phyloP scores from a whole-genome alignment of 495 filamentous ascomycete species.

The Aspergillus taichungensis region DNA sequence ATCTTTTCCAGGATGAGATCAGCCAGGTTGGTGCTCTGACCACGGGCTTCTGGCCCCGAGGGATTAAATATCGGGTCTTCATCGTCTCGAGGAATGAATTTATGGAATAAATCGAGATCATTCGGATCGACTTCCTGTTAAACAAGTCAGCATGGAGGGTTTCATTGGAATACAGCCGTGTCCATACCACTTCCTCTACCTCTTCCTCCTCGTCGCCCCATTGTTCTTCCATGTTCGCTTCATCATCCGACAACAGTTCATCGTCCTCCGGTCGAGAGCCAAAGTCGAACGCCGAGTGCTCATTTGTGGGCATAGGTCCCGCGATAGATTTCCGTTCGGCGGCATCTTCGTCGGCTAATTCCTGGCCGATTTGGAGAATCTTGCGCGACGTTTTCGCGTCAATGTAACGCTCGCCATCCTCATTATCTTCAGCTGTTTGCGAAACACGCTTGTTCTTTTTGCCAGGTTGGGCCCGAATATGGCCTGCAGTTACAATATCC shows the following conservation, averaged over 20 bases:
- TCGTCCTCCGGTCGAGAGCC: slow-evolving; percentile 49
- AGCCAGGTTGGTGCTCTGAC: slow-evolving; percentile 68
- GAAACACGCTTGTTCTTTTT: slow-evolving; percentile 48
- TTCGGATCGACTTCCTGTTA: slow-evolving; percentile 72
- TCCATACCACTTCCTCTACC: slow-evolving; percentile 57
- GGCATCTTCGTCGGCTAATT: slow-evolving; percentile 68
- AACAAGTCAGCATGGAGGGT: slow-evolving; percentile 7
- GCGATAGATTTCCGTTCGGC: slow-evolving; percentile 34
- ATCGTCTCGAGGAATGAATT: slow-evolving; percentile 61
- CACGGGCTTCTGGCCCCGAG: slow-evolving; percentile 32
- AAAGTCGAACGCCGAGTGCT: slow-evolving; percentile 58
- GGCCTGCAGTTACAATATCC: slow-evolving; percentile 58
- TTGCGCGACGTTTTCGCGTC: slow-evolving; percentile 80
- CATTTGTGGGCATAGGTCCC: slow-evolving; percentile 17
- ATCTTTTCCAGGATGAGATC: slow-evolving; percentile 92
- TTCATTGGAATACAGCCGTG: not conserved
- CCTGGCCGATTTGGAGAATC: slow-evolving; percentile 79
- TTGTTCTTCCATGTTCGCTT: slow-evolving; percentile 47
- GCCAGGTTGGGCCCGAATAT: slow-evolving; percentile 45
- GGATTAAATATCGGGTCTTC: slow-evolving; percentile 44
- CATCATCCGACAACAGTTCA: slow-evolving; percentile 47
- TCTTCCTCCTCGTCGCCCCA: slow-evolving; percentile 61
- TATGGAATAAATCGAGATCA: slow-evolving; percentile 83
- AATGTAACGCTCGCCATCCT: slow-evolving; percentile 60
- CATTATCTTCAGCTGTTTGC: slow-evolving; percentile 45